phyloP scores from a whole-genome alignment of 805 yeast species.

The Candida wancherniae region DNA sequence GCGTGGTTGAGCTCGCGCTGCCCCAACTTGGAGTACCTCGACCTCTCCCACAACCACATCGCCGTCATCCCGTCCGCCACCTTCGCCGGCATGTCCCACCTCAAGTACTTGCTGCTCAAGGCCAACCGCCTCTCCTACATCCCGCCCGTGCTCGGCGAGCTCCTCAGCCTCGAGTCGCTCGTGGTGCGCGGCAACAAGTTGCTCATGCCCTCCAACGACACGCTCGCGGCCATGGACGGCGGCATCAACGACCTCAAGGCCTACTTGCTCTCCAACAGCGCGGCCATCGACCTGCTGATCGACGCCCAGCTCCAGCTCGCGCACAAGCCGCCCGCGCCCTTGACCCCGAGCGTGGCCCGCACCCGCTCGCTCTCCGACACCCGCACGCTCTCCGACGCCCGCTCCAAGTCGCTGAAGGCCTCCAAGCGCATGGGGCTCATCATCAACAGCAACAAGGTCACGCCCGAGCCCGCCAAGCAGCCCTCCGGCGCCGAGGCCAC shows the following conservation, averaged over 20 bases:
- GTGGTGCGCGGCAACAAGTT: slow-evolving; percentile 63
- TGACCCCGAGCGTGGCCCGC: slow-evolving; percentile 20
- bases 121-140: slow-evolving; percentile 53
- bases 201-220: slow-evolving; percentile 41
- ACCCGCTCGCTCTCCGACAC: slow-evolving; percentile 32
- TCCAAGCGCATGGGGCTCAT: slow-evolving; percentile 75
- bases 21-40: slow-evolving; percentile 55
- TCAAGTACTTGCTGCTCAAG: slow-evolving; percentile 58
- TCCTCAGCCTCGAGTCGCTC: slow-evolving; percentile 50
- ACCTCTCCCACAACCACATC: slow-evolving; percentile 55
- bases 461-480: slow-evolving; percentile 6
- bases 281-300: slow-evolving; percentile 20
- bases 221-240: slow-evolving; percentile 33
- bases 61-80: slow-evolving; percentile 42
- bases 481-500: slow-evolving; percentile 3
- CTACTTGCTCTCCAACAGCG: slow-evolving; percentile 34
- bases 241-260: slow-evolving; percentile 41
- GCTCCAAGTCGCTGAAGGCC: slow-evolving; percentile 51
- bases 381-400: slow-evolving; percentile 33
- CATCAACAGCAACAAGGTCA: slow-evolving; percentile 35
- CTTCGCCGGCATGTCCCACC: slow-evolving; percentile 35
- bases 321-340: slow-evolving; percentile 4
- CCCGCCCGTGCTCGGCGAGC: slow-evolving; percentile 48
- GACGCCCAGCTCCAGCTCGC: slow-evolving; percentile 15
- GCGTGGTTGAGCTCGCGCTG: slow-evolving; percentile 29